Conservation (phyloP, 805 yeast species). For the Kluyveromyces aestuarii region DNA sequence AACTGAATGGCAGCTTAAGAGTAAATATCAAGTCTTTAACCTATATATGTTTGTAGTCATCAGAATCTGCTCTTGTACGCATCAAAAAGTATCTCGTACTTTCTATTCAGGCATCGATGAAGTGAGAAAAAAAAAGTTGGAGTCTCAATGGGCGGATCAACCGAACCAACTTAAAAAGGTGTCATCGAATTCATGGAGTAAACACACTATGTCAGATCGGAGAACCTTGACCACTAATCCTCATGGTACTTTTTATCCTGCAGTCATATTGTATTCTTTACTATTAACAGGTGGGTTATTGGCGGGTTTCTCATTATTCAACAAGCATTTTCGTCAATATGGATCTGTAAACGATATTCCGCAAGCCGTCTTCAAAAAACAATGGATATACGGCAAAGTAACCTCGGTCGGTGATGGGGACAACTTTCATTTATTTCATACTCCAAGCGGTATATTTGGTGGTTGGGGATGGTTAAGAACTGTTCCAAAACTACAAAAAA, state of each 20-base stretch:
- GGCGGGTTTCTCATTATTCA: conserved; percentile 37
- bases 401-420: conserved; percentile 95
- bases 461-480: conserved; percentile 93
- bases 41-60: background rate
- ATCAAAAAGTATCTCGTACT: background rate
- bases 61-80: background rate
- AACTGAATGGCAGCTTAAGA: background rate
- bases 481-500: conserved; percentile 43
- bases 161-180: no score
- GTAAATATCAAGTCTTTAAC: no score
- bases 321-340: conserved; percentile 39
- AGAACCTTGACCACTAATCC: conserved; percentile 1
- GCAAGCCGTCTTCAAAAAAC: conserved; percentile 30
- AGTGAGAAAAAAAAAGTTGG: background rate
- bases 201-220: conserved; percentile 4
- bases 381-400: conserved; percentile 59
- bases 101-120: background rate
- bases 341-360: conserved; percentile 46
- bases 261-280: conserved; percentile 23
- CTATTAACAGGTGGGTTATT: conserved; percentile 32
- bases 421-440: conserved; percentile 83
- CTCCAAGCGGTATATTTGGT: conserved; percentile 79
- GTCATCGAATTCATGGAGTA: background rate
- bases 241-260: conserved; percentile 10
- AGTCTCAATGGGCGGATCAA: no score